Evolutionary conservation across 1,284 basidiomycete species (phyloP), one percentile per base, ranked within the genome.

Genomic region (Golubevia pallescens): DNA sequence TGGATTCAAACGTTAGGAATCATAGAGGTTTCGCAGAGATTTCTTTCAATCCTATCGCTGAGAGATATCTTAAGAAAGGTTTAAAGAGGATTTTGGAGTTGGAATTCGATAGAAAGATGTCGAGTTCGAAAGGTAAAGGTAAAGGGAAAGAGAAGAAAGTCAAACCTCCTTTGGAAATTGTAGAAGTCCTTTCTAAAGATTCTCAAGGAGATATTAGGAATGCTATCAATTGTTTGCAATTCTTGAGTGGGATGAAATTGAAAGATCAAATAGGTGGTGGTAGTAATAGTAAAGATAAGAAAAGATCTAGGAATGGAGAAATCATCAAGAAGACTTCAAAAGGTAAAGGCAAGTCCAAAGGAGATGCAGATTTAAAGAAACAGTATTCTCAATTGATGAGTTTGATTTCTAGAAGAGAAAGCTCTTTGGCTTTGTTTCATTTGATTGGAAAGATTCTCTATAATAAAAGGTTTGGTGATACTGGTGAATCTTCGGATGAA

Each of bases 371-470:
- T 5, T 38, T 38, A 10, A 38, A 38, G 34, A 38, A 38, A 38
- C 34, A 38, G 34, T 38, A 38, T 38, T 5, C 5, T 38, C 5
- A 10, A 38, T 38, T 38, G 34, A 5, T 38, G 34, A 38, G 10
- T 4, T 4, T 38, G 5, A 38, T 65, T 10, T 23, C 57, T 8
- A 51, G 63, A 19, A 66, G 81, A 8, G 78, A 78, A 24, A 70
- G 70, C 16, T 71, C 78, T 0, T 57, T 85, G 34, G 76, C 69
- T 0, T 61, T 85, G 7, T 85, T 83, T 42, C 82, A 85, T 58
- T 78, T 81, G 2, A 34, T 85, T 2, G 82, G 82, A 1, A 70
- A 72, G 24, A 69, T 84, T 5, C 60, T 85, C 53, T 85, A 80
- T 64, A 85, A 85, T 67, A 85, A 85, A 58, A 61, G 82, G 8